Percentiles rank a stretch among this genome's conserved stretches.
Conservation (phyloP, 495 filamentous ascomycete genomes). For the Amorphotheca resinae region DNA sequence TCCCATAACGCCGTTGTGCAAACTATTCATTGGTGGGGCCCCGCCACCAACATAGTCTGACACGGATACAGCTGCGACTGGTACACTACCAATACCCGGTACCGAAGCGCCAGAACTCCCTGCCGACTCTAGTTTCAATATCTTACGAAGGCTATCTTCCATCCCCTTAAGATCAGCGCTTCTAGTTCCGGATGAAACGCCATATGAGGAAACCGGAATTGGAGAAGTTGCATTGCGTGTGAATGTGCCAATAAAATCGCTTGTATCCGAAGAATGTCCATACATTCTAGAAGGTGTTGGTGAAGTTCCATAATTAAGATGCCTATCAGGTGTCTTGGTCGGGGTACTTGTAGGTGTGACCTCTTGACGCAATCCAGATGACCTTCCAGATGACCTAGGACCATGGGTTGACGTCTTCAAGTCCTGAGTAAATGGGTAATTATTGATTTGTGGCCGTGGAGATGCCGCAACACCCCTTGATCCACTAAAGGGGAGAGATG, state of each 20-base stretch:
- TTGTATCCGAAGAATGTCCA: slow-evolving; percentile 1
- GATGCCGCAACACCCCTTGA: slow-evolving; percentile 1
- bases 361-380: slow-evolving; percentile 19
- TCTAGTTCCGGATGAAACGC: slow-evolving; percentile 13
- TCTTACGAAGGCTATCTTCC: slow-evolving; percentile 37
- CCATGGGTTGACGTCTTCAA: not conserved
- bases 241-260: not conserved
- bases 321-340: slow-evolving; percentile 10
- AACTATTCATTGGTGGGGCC: slow-evolving; percentile 13
- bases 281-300: slow-evolving; percentile 3
- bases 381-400: slow-evolving; percentile 4
- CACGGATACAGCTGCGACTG: slow-evolving; percentile 10
- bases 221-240: slow-evolving; percentile 6
- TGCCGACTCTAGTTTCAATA: slow-evolving; percentile 32
- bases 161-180: slow-evolving; percentile 28
- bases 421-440: slow-evolving; percentile 3
- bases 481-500: not conserved
- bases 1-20: slow-evolving; percentile 18
- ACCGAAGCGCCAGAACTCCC: slow-evolving; percentile 4
- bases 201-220: not conserved
- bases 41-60: slow-evolving; percentile 17
- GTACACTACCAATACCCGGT: slow-evolving; percentile 4
- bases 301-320: slow-evolving; percentile 4
- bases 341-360: slow-evolving; percentile 18
- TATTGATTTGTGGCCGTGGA: slow-evolving; percentile 2